Percentiles rank a stretch among this genome's conserved stretches.
phyloP scores from a whole-genome alignment of 768 basidiomycete species.

The Leccinum subtestaceum region DNA sequence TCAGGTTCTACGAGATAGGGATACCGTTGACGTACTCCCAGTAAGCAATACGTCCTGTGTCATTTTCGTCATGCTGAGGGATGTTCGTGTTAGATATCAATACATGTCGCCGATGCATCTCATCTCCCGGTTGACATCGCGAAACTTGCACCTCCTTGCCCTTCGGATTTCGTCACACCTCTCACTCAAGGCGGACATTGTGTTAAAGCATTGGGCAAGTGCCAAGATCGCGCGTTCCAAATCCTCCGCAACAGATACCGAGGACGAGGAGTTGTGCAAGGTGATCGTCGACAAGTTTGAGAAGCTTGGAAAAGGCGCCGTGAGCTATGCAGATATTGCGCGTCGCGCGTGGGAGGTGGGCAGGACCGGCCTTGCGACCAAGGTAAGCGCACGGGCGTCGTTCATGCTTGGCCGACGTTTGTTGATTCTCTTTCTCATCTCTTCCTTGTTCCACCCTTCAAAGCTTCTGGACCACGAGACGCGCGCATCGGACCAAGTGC shows the following conservation, averaged over 20 bases:
- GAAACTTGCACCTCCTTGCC: slow-evolving; percentile 89
- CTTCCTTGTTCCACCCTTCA: neutral
- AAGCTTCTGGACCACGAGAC: slow-evolving; percentile 91
- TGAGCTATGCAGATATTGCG: slow-evolving; percentile 95
- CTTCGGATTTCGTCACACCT: slow-evolving; percentile 86
- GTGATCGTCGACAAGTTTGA: slow-evolving; percentile 90
- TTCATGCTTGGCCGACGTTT: neutral
- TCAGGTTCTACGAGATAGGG: slow-evolving; percentile 88
- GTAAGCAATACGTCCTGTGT: slow-evolving; percentile 42
- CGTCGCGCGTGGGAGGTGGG: slow-evolving; percentile 91
- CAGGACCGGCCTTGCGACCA: slow-evolving; percentile 74
- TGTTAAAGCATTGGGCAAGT: slow-evolving; percentile 94
- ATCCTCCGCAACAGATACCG: slow-evolving; percentile 54
- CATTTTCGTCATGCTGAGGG: slow-evolving; percentile 3
- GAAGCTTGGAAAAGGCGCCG: slow-evolving; percentile 69
- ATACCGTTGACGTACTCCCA: slow-evolving; percentile 90
- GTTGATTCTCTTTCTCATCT: neutral
- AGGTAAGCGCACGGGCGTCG: slow-evolving; percentile 44
- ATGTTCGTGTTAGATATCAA: slow-evolving; percentile 57
- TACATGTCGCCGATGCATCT: slow-evolving; percentile 78
- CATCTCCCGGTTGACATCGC: slow-evolving; percentile 77
- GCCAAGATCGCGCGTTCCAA: slow-evolving; percentile 82
- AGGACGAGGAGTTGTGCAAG: slow-evolving; percentile 76
- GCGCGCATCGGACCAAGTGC: slow-evolving; percentile 88
- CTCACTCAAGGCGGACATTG: slow-evolving; percentile 77